Percentiles rank a stretch among this genome's conserved stretches.
Conservation (phyloP, 768 basidiomycete genomes). For the Multifurca ochricompacta region DNA sequence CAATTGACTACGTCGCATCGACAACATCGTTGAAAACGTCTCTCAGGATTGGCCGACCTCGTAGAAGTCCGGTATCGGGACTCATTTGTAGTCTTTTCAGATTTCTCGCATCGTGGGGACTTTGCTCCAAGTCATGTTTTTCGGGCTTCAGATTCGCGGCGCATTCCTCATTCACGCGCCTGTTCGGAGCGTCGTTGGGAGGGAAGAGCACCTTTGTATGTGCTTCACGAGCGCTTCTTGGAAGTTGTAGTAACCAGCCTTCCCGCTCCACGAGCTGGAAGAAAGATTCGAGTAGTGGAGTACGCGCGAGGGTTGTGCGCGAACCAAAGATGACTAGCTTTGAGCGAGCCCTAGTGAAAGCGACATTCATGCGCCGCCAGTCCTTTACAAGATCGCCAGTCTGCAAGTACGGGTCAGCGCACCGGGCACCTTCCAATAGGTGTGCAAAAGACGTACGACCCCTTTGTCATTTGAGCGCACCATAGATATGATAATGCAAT, state of each 20-base stretch:
- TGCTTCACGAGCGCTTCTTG: slow-evolving; percentile 39
- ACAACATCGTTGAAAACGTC: slow-evolving; percentile 45
- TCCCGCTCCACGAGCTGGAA: slow-evolving; percentile 64
- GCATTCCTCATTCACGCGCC: slow-evolving; percentile 2
- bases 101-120: slow-evolving; percentile 17
- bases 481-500: slow-evolving; percentile 88
- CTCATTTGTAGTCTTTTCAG: slow-evolving; percentile 32
- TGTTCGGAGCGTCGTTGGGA: slow-evolving; percentile 8
- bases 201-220: slow-evolving; percentile 35
- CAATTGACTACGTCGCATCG: slow-evolving; percentile 8
- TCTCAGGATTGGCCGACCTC: slow-evolving; percentile 49
- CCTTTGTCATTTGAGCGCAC: slow-evolving; percentile 79
- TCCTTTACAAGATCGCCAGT: slow-evolving; percentile 91
- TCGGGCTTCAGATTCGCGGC: slow-evolving; percentile 21
- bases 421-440: too few relatives aligned
- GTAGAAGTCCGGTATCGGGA: slow-evolving; percentile 39
- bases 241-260: slow-evolving; percentile 64
- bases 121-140: slow-evolving; percentile 32
- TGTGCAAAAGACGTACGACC: slow-evolving; percentile 43
- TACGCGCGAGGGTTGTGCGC: slow-evolving; percentile 57
- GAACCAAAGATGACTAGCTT: slow-evolving; percentile 93
- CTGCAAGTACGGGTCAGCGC: slow-evolving; percentile 32
- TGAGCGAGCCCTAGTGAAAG: slow-evolving; percentile 85
- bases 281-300: slow-evolving; percentile 63
- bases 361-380: slow-evolving; percentile 95